Base-by-base conservation (phyloP, 495 filamentous ascomycete species). In the Penicillium cataractarum region DNA sequence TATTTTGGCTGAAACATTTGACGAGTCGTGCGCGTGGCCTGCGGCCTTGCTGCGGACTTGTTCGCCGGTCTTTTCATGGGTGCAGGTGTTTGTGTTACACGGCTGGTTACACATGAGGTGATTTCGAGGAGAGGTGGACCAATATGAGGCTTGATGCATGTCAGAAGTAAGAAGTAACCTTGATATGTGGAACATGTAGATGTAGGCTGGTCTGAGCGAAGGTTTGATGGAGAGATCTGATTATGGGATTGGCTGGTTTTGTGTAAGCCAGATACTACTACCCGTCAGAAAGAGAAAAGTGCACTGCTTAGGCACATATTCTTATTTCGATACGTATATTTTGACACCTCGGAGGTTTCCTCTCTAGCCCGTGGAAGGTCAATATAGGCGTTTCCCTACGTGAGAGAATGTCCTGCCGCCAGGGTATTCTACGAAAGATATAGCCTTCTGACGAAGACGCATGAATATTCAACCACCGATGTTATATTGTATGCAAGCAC, bases 1-100 rank as follows among this genome's bases (percentile, higher is more conserved):
- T 50, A 22, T 2, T 24, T 46, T 29, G 46, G 46, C 46, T 50
- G 46, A 50, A 21, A 50, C 46, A 50, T 50, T 50, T 26, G 46
- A 50, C 46, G 46, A 50, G 46, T 50, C 26, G 22, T 8, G 46
- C 46, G 46, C 46, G 46, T 50, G 46, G 46, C 24, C 24, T 27
- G 46, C 26, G 46, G 46, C 27, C 13, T 50, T 50, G 22, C 6
- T 4, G 46, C 3, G 24, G 24, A 29, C 46, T 50, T 50, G 46
- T 50, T 50, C 46, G 46, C 22, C 26, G 24, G 46, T 6, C 3
- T 29, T n/a, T 8, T 26, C 44, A 26, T 26, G 44, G n/a, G 44
- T 24, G 46, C 29, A 27, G 13, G 13, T 17, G 46, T 15, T 50
- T 50, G 24, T 27, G 46, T 50, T 26, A 7, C 46, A 50, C 26